Evolutionary conservation across 225 moss, liverwort and hornwort genomes (phyloP).

Genomic region (Ulota crispa): DNA sequence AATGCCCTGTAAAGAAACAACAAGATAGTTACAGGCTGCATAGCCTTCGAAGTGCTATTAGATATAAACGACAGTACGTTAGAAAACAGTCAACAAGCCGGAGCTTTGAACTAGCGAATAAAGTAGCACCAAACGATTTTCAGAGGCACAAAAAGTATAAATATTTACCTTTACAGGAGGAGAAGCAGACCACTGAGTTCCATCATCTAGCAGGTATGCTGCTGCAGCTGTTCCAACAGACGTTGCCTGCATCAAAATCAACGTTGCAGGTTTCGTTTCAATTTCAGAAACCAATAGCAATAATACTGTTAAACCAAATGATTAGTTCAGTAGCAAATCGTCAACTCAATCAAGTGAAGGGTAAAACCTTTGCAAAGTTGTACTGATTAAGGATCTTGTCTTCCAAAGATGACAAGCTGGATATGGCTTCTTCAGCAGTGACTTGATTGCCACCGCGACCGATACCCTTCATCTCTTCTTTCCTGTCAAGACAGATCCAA

Average conservation of each 20-base stretch:
- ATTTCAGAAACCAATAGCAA: not conserved
- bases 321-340: constrained; percentile 11
- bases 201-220: constrained; percentile 89
- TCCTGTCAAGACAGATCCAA: constrained; percentile 37
- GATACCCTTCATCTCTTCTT: constrained; percentile 48
- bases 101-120: constrained; percentile 2
- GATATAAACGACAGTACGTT: constrained; percentile 7
- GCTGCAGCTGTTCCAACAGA: constrained; percentile 80
- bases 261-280: constrained; percentile 5
- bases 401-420: constrained; percentile 59
- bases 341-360: not conserved
- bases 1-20: constrained; percentile 58
- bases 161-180: constrained; percentile 71
- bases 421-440: constrained; percentile 65
- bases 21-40: constrained; percentile 15
- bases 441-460: constrained; percentile 52
- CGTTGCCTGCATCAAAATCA: constrained; percentile 52
- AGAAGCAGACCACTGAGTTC: constrained; percentile 81
- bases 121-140: not conserved
- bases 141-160: not conserved
- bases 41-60: not conserved
- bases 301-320: not conserved
- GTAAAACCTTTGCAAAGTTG: constrained; percentile 69
- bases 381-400: constrained; percentile 83
- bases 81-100: not conserved